phyloP scores from a whole-genome alignment of 2,329 filamentous ascomycete species.

The Paecilomyces sp. region DNA sequence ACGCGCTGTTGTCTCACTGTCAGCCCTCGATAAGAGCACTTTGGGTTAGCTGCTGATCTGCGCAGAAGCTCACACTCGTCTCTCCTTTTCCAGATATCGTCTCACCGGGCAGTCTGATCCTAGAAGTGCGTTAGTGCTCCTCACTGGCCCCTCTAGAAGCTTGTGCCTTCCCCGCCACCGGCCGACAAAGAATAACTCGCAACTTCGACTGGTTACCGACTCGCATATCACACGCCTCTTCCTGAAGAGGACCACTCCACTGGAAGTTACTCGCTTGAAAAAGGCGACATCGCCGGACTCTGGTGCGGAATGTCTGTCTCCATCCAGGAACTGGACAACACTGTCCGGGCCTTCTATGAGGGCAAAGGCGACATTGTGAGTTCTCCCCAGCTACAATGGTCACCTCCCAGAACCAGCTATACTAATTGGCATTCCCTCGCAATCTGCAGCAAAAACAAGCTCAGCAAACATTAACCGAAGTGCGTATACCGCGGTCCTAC shows the following conservation, averaged over 20 bases:
- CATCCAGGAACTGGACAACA: slow-evolving; percentile 92
- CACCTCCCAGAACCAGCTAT: not conserved
- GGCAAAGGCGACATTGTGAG: slow-evolving; percentile 86
- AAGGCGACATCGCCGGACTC: slow-evolving; percentile 23
- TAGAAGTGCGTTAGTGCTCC: slow-evolving; percentile 6
- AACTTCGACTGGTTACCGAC: slow-evolving; percentile 1
- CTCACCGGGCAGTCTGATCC: not conserved
- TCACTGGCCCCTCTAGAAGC: not conserved
- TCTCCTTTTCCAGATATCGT: not conserved
- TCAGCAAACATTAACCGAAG: slow-evolving; percentile 87
- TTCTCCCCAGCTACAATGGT: slow-evolving; percentile 9
- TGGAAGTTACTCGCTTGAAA: slow-evolving; percentile 12
- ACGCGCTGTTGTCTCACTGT: slow-evolving; percentile 4
- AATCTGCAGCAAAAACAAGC: slow-evolving; percentile 83
- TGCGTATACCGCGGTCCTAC: slow-evolving; percentile 37
- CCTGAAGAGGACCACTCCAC: slow-evolving; percentile 8
- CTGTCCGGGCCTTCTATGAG: slow-evolving; percentile 95
- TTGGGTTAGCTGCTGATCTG: not conserved
- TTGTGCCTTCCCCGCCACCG: slow-evolving; percentile 9
- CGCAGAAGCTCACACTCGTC: not conserved
- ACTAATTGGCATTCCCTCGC: slow-evolving; percentile 30
- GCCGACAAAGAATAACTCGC: slow-evolving; percentile 4
- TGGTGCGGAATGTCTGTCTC: slow-evolving; percentile 54
- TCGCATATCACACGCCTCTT: not conserved
- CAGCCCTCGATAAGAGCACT: not conserved